Conservation (phyloP, 192 early-diverging fungal genomes). For the Coemansia sp. region DNA sequence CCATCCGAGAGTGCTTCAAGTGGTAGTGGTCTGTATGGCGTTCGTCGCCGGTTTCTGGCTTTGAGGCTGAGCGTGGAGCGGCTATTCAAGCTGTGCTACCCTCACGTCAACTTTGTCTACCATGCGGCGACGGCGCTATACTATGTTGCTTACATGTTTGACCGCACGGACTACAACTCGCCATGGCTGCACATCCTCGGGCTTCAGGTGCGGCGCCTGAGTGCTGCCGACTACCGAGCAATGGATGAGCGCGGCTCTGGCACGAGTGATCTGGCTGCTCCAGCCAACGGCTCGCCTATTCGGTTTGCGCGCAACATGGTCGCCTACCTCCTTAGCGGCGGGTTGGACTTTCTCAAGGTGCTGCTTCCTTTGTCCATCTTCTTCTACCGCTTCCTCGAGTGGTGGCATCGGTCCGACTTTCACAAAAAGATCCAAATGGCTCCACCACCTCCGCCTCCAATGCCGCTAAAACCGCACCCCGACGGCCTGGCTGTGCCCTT, state of each 20-base stretch:
- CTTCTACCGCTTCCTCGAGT: slow-evolving; percentile 92
- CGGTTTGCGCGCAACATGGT: slow-evolving; percentile 48
- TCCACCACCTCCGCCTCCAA: slow-evolving; percentile 72
- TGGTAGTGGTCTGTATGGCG: not conserved
- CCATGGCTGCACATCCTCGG: slow-evolving; percentile 83
- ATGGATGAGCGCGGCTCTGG: slow-evolving; percentile 46
- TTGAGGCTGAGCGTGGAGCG: slow-evolving; percentile 17
- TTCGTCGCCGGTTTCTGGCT: slow-evolving; percentile 5
- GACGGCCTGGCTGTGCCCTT: slow-evolving; percentile 72
- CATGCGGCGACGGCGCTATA: slow-evolving; percentile 64
- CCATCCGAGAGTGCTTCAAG: not conserved
- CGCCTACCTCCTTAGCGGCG: slow-evolving; percentile 47
- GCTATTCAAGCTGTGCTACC: slow-evolving; percentile 63
- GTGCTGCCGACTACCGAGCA: slow-evolving; percentile 67
- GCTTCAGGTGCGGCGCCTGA: slow-evolving; percentile 77
- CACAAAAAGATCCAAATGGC: slow-evolving; percentile 54
- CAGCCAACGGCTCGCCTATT: slow-evolving; percentile 40
- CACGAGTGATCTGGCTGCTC: slow-evolving; percentile 41
- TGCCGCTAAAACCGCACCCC: slow-evolving; percentile 68
- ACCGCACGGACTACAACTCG: slow-evolving; percentile 75
- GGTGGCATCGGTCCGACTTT: slow-evolving; percentile 92
- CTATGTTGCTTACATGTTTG: slow-evolving; percentile 82
- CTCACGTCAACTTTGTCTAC: slow-evolving; percentile 70
- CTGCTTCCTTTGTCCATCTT: slow-evolving; percentile 87
- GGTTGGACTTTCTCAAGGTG: slow-evolving; percentile 72